Percentiles rank a stretch among this genome's conserved stretches.
Evolutionary conservation across 2,329 filamentous ascomycete genomes (phyloP).

Genomic region (Gnomoniopsis smithogilvyi): DNA sequence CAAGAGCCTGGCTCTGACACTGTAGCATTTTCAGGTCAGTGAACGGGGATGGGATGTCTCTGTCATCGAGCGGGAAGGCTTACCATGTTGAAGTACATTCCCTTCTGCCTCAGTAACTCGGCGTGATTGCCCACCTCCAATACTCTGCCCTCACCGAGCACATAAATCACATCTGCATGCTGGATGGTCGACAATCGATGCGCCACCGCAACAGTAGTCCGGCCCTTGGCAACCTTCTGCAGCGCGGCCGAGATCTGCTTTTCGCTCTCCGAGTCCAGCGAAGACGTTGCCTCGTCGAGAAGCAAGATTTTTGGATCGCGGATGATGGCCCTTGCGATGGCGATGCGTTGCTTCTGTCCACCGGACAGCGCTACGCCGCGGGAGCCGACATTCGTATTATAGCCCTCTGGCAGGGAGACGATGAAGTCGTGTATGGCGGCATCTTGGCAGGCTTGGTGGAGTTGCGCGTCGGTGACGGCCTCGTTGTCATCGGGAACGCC

Average conservation of each 20-base stretch:
- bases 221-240: conserved; percentile 56
- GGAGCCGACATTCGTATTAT: conserved; percentile 65
- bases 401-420: conserved; percentile 59
- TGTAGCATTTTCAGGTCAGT: conserved; percentile 23
- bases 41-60: background rate
- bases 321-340: conserved; percentile 53
- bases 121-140: conserved; percentile 51
- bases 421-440: conserved; percentile 73
- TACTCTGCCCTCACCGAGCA: conserved; percentile 64
- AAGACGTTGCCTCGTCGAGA: conserved; percentile 58
- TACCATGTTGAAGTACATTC: conserved; percentile 58
- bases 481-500: conserved; percentile 54
- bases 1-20: conserved; percentile 59
- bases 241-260: conserved; percentile 65
- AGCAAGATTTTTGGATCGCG: conserved; percentile 50
- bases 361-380: conserved; percentile 60
- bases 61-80: conserved; percentile 25
- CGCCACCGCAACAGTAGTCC: conserved; percentile 72
- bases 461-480: conserved; percentile 46
- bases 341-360: conserved; percentile 53
- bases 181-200: conserved; percentile 75
- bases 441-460: conserved; percentile 53
- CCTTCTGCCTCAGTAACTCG: conserved; percentile 48
- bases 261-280: conserved; percentile 58
- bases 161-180: conserved; percentile 77